Evolutionary conservation across 1,284 basidiomycete genomes (phyloP).

Genomic region (Afroboletus lepidellus): DNA sequence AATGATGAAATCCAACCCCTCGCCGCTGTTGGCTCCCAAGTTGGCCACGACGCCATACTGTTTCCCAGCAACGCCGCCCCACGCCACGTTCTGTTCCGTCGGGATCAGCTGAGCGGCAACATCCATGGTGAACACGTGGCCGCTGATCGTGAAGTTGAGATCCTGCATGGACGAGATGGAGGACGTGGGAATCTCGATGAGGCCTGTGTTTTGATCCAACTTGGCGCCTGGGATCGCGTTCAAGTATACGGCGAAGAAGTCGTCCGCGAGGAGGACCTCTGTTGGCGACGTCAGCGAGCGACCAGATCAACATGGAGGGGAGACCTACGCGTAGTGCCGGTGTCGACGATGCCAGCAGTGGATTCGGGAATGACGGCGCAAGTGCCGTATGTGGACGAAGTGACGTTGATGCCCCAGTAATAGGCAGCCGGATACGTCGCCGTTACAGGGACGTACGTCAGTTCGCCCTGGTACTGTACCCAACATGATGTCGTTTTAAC

Average conservation of each 20-base stretch:
- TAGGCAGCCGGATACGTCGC: constrained; percentile 13
- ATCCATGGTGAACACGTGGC: constrained; percentile 16
- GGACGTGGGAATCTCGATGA: constrained; percentile 19
- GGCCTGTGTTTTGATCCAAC: constrained; percentile 11
- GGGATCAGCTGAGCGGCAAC: constrained; percentile 28
- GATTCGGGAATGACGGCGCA: constrained; percentile 15
- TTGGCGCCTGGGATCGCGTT: constrained; percentile 20
- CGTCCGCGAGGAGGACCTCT: constrained; percentile 23
- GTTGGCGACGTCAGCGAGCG: neutral
- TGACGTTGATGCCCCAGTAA: constrained; percentile 31
- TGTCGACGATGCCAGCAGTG: constrained; percentile 13
- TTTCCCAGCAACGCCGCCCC: constrained; percentile 15
- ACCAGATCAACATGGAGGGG: neutral
- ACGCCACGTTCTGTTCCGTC: constrained; percentile 13
- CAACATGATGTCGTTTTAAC: neutral
- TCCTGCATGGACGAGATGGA: constrained; percentile 21
- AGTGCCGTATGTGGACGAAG: constrained; percentile 15
- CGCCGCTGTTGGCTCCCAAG: constrained; percentile 8
- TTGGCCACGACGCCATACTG: constrained; percentile 21
- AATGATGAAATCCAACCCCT: constrained; percentile 26
- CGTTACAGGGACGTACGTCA: constrained; percentile 26
- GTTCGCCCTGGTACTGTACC: constrained; percentile 17
- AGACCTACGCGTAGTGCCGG: constrained; percentile 7
- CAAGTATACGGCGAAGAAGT: constrained; percentile 23
- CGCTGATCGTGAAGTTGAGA: constrained; percentile 22